A percentile compares a stretch with the other conserved stretches of the same genome.
Evolutionary conservation across 305 asterid species (phyloP).

Genomic region (Andrographis paniculata): DNA sequence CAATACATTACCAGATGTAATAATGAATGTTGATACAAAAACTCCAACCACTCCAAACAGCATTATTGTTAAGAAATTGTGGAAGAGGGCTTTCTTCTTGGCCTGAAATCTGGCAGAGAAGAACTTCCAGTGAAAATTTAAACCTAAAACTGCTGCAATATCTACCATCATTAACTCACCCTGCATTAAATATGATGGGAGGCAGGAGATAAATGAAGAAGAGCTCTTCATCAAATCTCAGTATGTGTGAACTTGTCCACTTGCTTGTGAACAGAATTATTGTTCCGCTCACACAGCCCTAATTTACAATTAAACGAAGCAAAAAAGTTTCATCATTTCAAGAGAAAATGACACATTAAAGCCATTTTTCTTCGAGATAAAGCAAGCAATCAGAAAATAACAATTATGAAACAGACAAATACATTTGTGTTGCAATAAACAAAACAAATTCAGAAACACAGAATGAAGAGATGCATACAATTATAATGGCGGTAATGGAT

Average conservation of each 20-base stretch:
- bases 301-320: not conserved
- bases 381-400: no score
- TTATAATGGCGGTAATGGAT: slow-evolving; percentile 76
- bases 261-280: slow-evolving; percentile 62
- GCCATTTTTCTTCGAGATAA: no score
- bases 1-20: slow-evolving; percentile 48
- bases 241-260: slow-evolving; percentile 73
- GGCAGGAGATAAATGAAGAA: slow-evolving; percentile 95
- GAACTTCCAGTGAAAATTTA: not conserved
- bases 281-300: slow-evolving; percentile 66
- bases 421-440: no score
- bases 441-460: not conserved
- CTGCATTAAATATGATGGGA: slow-evolving; percentile 92
- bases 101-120: slow-evolving; percentile 66
- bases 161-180: slow-evolving; percentile 33
- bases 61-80: slow-evolving; percentile 87
- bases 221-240: slow-evolving; percentile 76
- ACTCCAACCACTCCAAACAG: slow-evolving; percentile 86
- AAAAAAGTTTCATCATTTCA: no score
- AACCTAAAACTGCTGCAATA: slow-evolving; percentile 8
- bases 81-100: slow-evolving; percentile 96
- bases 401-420: no score
- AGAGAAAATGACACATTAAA: no score
- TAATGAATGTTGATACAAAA: slow-evolving; percentile 65
- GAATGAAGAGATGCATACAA: not conserved